Conservation (phyloP, 306 rosid species). For the Prosopis cineraria region DNA sequence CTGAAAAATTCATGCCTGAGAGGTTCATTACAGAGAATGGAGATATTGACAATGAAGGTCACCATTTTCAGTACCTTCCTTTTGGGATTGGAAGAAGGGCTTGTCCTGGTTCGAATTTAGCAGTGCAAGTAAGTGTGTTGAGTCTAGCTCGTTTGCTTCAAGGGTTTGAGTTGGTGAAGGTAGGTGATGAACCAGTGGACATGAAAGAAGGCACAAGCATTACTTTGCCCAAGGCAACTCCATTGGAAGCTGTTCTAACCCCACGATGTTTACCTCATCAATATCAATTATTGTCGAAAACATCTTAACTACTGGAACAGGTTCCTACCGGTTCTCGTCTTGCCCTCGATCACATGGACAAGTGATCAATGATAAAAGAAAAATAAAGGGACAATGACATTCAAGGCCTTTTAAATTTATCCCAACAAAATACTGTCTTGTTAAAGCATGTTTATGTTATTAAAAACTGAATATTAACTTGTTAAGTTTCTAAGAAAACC, state of each 20-base stretch:
- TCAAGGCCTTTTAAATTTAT: no score
- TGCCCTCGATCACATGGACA: no score
- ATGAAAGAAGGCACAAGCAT: conserved; percentile 55
- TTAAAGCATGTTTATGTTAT: no score
- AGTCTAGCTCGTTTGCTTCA: conserved; percentile 56
- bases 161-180: conserved; percentile 40
- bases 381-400: no score
- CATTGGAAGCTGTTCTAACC: conserved; percentile 37
- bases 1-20: conserved; percentile 52
- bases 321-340: no score
- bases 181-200: conserved; percentile 38
- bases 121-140: conserved; percentile 45
- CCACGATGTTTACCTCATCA: conserved; percentile 33
- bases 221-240: conserved; percentile 50
- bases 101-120: conserved; percentile 55
- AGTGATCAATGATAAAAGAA: no score
- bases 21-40: conserved; percentile 45
- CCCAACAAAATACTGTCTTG: no score
- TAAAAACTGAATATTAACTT: no score
- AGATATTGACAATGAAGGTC: conserved; percentile 39
- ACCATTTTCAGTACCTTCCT: conserved; percentile 52
- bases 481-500: no score
- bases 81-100: conserved; percentile 60
- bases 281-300: not conserved
- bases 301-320: no score